phyloP scores from a whole-genome alignment of 1,139 yeast genomes.

The Nakaseomyces kungkrabaensis region DNA sequence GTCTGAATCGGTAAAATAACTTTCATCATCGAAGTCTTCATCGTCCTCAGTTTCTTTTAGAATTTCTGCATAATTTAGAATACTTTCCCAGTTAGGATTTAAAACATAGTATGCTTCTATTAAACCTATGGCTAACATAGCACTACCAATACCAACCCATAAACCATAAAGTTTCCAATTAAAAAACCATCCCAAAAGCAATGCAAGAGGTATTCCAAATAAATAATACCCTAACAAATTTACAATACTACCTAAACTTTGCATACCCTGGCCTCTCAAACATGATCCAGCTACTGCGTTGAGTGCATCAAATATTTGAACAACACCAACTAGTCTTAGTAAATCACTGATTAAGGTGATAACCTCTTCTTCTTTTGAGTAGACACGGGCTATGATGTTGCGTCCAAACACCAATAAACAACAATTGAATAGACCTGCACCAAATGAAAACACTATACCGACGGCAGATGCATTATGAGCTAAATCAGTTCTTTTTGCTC shows the following conservation, averaged over 20 bases:
- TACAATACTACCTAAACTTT: constrained; percentile 70
- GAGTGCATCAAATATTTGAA: constrained; percentile 71
- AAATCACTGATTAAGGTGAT: constrained; percentile 40
- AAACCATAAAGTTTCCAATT: constrained; percentile 55
- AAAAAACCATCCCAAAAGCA: constrained; percentile 47
- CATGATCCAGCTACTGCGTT: constrained; percentile 82
- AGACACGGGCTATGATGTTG: constrained; percentile 49
- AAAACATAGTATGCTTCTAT: constrained; percentile 46
- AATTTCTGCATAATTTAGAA: constrained; percentile 37
- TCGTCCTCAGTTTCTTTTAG: constrained; percentile 32
- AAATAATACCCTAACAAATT: constrained; percentile 67
- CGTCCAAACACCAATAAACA: constrained; percentile 43
- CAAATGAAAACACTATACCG: constrained; percentile 50
- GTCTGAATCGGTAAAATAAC: constrained; percentile 17
- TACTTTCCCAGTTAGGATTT: constrained; percentile 45
- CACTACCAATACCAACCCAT: constrained; percentile 84
- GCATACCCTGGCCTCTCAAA: constrained; percentile 79
- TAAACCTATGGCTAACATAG: constrained; percentile 58
- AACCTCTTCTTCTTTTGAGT: constrained; percentile 64
- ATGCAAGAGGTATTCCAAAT: constrained; percentile 61
- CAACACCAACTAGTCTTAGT: constrained; percentile 62
- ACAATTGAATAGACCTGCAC: constrained; percentile 51
- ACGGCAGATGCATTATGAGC: constrained; percentile 60
- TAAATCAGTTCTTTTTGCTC: constrained; percentile 55
- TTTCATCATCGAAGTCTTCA: constrained; percentile 21